Evolutionary conservation across 345 rosid genomes (phyloP), one percentile per base, ranked within the genome.

Genomic region (Linum tenue): DNA sequence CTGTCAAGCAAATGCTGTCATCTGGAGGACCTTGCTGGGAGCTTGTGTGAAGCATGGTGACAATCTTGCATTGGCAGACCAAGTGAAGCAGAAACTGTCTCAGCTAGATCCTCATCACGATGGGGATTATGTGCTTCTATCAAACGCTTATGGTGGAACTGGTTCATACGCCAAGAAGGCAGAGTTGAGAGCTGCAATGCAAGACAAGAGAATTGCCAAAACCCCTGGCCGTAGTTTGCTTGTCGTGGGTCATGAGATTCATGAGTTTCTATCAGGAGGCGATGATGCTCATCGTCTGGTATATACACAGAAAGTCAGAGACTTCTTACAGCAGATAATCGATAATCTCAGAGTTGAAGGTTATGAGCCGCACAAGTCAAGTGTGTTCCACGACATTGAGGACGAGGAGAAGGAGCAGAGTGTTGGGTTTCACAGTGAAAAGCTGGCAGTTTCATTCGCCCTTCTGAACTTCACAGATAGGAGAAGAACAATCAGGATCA

Each of bases 1-100:
- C 0, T 42, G 5, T 31, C 66, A 56, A 57, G 78, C 85, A 4
- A 85, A 79, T 70, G 78, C 75, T 1, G 67, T 82, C 31, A 66
- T 79, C 39, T 82, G 85, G 87, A 79, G 90, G 60, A 79, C 76
- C 40, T 64, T 82, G 73, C 81, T 85, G 12, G 84, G 85, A 63
- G 85, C 86, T 44, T 82, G 86, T 67, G 83, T 71, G 55, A 80
- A 53, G 51, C 82, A 79, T 59, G 80, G 75, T 11, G 59, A 65
- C 63, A 22, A 22, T 22, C 64, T 75, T 65, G 72, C 55, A 11
- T 74, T 79, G 66, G 85, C 82, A 5, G 81, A 79, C 71, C 73
- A 68, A 59, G 84, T 53, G 0, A 75, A 66, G 69, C 72, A 69
- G 65, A 77, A 67, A 77, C 71, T 84, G 7, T 38, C 58, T 31